phyloP scores from a whole-genome alignment of 768 basidiomycete species.

The Phanerochaete carnosa region DNA sequence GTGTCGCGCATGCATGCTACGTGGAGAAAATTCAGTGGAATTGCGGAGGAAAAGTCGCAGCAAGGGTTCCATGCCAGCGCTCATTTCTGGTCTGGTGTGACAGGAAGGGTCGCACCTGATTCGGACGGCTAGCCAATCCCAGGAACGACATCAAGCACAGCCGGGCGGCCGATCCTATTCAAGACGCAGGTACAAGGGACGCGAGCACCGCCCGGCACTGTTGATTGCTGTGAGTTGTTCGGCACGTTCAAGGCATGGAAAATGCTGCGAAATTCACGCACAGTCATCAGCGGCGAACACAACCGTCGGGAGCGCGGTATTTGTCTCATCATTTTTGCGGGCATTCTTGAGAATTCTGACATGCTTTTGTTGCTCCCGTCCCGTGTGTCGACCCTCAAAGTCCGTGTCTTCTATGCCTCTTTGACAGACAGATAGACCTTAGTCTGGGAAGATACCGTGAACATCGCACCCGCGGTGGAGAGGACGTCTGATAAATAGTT shows the following conservation, averaged over 20 bases:
- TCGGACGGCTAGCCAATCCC: neutral
- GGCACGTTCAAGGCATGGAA: neutral
- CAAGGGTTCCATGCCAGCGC: neutral
- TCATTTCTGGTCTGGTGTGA: neutral
- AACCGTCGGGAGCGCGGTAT: neutral
- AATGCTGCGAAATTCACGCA: neutral
- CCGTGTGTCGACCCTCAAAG: neutral
- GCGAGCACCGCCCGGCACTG: neutral
- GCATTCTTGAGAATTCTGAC: neutral
- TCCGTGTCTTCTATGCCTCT: neutral
- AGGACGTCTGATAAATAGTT: neutral
- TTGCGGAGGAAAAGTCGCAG: neutral
- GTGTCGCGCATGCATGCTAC: neutral
- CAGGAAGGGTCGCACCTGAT: neutral
- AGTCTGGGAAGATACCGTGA: neutral
- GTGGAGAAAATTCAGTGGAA: neutral
- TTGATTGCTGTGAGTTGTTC: neutral
- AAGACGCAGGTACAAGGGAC: neutral
- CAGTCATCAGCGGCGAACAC: neutral
- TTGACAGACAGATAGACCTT: neutral
- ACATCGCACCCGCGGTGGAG: neutral
- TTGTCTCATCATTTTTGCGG: neutral
- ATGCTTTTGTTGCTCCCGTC: no score
- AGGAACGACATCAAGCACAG: neutral
- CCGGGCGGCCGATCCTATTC: neutral